Evolutionary conservation across 2,329 filamentous ascomycete species (phyloP).

Genomic region (Cladosporium sp.): DNA sequence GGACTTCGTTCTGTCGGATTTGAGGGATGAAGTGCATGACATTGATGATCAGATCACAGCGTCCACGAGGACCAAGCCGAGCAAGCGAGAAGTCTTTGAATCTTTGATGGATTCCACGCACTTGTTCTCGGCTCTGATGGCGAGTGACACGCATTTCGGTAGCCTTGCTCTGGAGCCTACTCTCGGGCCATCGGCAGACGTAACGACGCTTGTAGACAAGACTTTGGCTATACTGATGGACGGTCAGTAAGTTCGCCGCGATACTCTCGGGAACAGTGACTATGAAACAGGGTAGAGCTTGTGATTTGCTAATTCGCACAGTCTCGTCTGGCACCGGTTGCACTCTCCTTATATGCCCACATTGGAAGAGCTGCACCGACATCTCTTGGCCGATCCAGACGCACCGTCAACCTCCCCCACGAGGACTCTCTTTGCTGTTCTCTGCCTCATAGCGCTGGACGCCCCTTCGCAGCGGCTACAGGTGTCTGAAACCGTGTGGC

Average conservation of each 20-base stretch:
- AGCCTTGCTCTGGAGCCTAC: neutral
- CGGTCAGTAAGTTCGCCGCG: conserved; percentile 3
- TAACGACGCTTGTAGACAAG: neutral
- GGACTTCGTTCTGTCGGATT: conserved; percentile 13
- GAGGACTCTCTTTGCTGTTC: conserved; percentile 5
- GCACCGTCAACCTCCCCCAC: neutral
- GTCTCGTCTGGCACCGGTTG: conserved; percentile 15
- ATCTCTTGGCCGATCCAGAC: neutral
- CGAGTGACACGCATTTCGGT: conserved; percentile 8
- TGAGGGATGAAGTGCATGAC: neutral
- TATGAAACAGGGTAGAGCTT: neutral
- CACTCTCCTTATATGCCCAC: conserved; percentile 14
- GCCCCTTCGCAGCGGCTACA: conserved; percentile 3
- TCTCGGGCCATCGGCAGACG: neutral
- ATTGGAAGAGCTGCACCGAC: neutral
- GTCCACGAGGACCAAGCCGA: neutral
- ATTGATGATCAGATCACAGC: neutral
- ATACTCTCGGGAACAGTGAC: no score
- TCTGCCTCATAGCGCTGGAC: conserved; percentile 10
- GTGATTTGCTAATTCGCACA: neutral
- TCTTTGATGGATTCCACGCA: conserved; percentile 11
- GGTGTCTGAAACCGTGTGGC: neutral
- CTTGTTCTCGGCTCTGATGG: conserved; percentile 11
- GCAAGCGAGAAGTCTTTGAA: conserved; percentile 9
- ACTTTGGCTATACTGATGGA: neutral